A percentile compares a stretch with the other conserved stretches of the same genome.
Evolutionary conservation across 108 stramenopile species (phyloP).

Genomic region (Skeletonema tropicum): DNA sequence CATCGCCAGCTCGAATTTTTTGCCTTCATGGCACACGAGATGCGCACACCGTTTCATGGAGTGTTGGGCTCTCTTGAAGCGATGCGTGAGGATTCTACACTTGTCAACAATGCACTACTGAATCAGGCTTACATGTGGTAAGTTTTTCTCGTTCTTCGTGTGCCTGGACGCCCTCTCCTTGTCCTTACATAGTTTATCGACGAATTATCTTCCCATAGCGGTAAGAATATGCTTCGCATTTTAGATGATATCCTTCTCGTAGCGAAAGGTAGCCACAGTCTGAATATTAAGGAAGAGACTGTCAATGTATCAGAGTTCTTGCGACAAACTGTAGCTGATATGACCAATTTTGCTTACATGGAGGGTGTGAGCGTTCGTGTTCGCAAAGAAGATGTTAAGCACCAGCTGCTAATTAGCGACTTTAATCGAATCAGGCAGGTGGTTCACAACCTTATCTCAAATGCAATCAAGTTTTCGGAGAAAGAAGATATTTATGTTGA

Average conservation of each 20-base stretch:
- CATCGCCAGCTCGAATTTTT: conserved; percentile 15
- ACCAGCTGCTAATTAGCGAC: conserved; percentile 1
- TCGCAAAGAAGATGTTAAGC: conserved; percentile 15
- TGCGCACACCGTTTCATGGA: conserved; percentile 53
- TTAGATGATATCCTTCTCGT: conserved; percentile 46
- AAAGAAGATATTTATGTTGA: conserved; percentile 26
- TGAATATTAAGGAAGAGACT: conserved; percentile 12
- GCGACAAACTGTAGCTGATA: conserved; percentile 18
- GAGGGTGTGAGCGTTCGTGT: conserved; percentile 7
- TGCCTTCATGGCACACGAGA: conserved; percentile 39
- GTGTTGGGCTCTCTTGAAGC: conserved; percentile 36
- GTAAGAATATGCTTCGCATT: conserved; percentile 38
- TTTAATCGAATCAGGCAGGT: conserved; percentile 29
- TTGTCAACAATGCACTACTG: conserved; percentile 24
- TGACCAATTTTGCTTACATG: conserved; percentile 22
- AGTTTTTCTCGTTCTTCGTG: neutral
- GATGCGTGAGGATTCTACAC: conserved; percentile 33
- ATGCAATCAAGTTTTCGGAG: conserved; percentile 39
- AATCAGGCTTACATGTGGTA: conserved; percentile 23
- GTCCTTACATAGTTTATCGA: neutral
- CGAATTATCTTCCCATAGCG: neutral
- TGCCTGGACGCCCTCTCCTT: neutral
- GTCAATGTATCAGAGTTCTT: conserved; percentile 20
- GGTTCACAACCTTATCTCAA: conserved; percentile 28
- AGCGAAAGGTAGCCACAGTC: conserved; percentile 27